A percentile compares a stretch with the other conserved stretches of the same genome.
Conservation (phyloP, 495 filamentous ascomycete genomes). For the Penicillium taxi region DNA sequence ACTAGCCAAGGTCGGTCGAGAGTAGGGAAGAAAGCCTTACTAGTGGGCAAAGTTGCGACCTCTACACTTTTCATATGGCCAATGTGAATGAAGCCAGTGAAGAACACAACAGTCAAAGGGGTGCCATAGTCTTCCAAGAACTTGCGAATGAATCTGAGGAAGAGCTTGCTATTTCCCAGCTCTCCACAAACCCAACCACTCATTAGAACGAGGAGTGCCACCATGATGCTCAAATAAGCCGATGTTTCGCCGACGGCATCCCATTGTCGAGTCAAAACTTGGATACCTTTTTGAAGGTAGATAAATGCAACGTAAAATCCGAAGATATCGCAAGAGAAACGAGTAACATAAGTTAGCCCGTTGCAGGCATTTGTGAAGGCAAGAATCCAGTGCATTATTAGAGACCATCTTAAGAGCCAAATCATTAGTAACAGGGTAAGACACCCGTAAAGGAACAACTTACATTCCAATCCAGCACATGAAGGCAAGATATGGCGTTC, state of each 20-base stretch:
- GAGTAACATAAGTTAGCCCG: conserved; percentile 69
- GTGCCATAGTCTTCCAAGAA: conserved; percentile 82
- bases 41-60: conserved; percentile 59
- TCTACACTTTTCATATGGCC: conserved; percentile 64
- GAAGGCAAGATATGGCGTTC: conserved; percentile 68
- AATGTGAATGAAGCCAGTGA: conserved; percentile 80
- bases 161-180: conserved; percentile 60
- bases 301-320: conserved; percentile 84
- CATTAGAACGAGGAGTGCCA: conserved; percentile 65
- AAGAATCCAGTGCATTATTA: conserved; percentile 72
- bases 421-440: too few relatives aligned
- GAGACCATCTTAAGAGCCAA: conserved; percentile 58
- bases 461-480: conserved; percentile 80
- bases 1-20: conserved; percentile 73
- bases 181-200: conserved; percentile 63
- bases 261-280: conserved; percentile 63
- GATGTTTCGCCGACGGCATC: conserved; percentile 48
- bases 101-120: conserved; percentile 75
- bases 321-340: conserved; percentile 82
- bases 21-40: conserved; percentile 77
- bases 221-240: conserved; percentile 64
- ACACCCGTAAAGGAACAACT: conserved; percentile 21
- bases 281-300: conserved; percentile 78
- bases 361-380: conserved; percentile 77
- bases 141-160: conserved; percentile 61